Evolutionary conservation across 768 basidiomycete genomes (phyloP).

Genomic region (Trichaptum fuscoviolaceum): DNA sequence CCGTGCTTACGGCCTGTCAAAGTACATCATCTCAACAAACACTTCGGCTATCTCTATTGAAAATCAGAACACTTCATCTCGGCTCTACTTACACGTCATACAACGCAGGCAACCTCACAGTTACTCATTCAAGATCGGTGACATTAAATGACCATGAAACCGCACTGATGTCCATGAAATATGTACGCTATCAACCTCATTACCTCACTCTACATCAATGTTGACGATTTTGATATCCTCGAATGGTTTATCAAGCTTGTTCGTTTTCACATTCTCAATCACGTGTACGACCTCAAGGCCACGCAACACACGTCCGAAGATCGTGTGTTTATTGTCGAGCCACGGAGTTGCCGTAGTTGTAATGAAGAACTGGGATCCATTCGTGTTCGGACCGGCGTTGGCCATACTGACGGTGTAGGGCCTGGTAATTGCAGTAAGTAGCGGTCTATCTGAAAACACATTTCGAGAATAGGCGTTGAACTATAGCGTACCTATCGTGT

Average conservation of each 20-base stretch:
- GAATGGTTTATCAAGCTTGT: conserved; percentile 82
- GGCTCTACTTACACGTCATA: neutral
- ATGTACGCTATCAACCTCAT: neutral
- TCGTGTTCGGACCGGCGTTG: conserved; percentile 84
- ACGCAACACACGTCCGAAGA: conserved; percentile 84
- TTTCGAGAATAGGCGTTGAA: conserved; percentile 5
- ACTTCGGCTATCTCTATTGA: neutral
- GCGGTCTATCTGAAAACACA: neutral
- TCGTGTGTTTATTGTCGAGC: conserved; percentile 88
- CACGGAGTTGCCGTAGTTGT: conserved; percentile 92
- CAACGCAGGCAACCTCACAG: neutral
- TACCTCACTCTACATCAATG: conserved; percentile 57
- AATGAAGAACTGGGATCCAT: conserved; percentile 98
- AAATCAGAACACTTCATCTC: neutral
- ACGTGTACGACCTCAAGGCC: conserved; percentile 87
- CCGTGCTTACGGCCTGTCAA: too few species aligned
- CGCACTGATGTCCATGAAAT: neutral
- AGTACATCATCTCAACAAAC: too few species aligned
- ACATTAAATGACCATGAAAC: neutral
- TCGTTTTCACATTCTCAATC: conserved; percentile 87
- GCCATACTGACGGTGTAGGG: conserved; percentile 97
- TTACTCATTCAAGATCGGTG: neutral
- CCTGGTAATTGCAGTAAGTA: conserved; percentile 31
- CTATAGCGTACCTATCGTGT: conserved; percentile 73
- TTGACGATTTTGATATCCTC: conserved; percentile 93